phyloP scores from a whole-genome alignment of 805 yeast genomes.

The Tetrapisispora nanseiensis region DNA sequence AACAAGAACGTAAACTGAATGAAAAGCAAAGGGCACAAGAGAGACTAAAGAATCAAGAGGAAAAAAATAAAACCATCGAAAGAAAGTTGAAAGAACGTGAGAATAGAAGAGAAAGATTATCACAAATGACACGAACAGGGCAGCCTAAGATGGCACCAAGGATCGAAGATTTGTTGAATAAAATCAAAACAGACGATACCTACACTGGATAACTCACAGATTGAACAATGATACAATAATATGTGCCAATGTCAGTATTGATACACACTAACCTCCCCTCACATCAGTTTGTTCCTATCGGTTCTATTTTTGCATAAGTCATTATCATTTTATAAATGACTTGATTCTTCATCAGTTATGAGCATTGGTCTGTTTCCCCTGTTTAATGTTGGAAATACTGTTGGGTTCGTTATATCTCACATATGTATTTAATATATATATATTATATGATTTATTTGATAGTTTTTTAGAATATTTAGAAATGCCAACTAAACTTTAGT shows the following conservation, averaged over 20 bases:
- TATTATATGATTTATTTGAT: not conserved
- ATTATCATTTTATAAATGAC: too few species aligned
- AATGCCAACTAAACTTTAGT: not conserved
- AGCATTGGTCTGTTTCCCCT: too few species aligned
- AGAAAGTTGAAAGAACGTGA: slow-evolving; percentile 35
- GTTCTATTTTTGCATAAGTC: too few species aligned
- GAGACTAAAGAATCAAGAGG: slow-evolving; percentile 36
- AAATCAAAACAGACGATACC: slow-evolving; percentile 47
- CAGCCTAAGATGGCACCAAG: slow-evolving; percentile 91
- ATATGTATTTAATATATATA: too few species aligned
- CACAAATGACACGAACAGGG: slow-evolving; percentile 57
- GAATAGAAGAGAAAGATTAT: slow-evolving; percentile 36
- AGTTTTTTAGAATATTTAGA: not conserved
- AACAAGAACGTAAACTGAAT: slow-evolving; percentile 29
- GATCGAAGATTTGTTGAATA: slow-evolving; percentile 65
- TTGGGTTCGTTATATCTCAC: too few species aligned
- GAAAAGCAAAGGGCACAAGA: slow-evolving; percentile 26
- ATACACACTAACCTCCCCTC: too few species aligned
- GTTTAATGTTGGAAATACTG: too few species aligned
- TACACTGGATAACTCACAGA: slow-evolving; percentile 23
- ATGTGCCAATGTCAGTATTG: not conserved
- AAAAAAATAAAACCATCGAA: slow-evolving; percentile 27
- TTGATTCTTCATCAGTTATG: too few species aligned
- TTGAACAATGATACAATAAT: too few species aligned
- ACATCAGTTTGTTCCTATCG: too few species aligned